Base-by-base conservation (phyloP, 176 grass and related monocot species). In the Aegilops sharonensis region DNA sequence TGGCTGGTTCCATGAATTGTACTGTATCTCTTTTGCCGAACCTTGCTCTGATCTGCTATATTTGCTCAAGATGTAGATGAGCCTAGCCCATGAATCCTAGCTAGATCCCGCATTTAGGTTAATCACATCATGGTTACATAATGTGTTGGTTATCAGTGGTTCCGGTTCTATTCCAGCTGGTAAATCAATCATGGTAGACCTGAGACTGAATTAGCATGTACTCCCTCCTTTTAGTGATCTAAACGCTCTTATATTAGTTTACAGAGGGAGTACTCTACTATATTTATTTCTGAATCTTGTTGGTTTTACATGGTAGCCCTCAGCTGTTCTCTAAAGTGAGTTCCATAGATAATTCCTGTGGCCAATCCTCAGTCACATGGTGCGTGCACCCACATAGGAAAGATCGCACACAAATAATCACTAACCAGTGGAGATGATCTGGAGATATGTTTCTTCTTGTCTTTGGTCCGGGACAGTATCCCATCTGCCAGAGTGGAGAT, bases 231-330 rank as follows among this genome's bases (percentile, higher is more conserved):
- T 27, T 27, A 27, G 27, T 27, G 27, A 27, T 27, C 27, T 27
- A 34, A 34, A 34, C 3, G 32, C 32, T 34, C 32, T 34, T 34
- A 35, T 35, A 35, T 35, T 35, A 5, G 4, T 35, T 35, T 9
- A 42, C 40, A 9, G 9, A 42, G 2, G 40, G 40, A 42, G 40
- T 45, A 13, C 43, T 52, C 17, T 73, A 45, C 43, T 52, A 52
- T 73, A 45, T 75, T 37, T 75, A n/a, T 57, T 78, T 87, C 25
- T 92, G 78, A 81, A 83, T 76, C 63, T 83, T 3, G 18, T 24
- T 31, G 40, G 67, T 83, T 43, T 68, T 78, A 15, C 24, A 77
- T 12, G 23, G 50, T 37, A 23, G 20, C 17, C 15, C 57, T 20
- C 32, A 60, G 3, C 11, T 70, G 15, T 64, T 72, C 10, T 79